Base-by-base conservation (phyloP, 2,329 filamentous ascomycete species). In the Neopestalotiopsis sp. region DNA sequence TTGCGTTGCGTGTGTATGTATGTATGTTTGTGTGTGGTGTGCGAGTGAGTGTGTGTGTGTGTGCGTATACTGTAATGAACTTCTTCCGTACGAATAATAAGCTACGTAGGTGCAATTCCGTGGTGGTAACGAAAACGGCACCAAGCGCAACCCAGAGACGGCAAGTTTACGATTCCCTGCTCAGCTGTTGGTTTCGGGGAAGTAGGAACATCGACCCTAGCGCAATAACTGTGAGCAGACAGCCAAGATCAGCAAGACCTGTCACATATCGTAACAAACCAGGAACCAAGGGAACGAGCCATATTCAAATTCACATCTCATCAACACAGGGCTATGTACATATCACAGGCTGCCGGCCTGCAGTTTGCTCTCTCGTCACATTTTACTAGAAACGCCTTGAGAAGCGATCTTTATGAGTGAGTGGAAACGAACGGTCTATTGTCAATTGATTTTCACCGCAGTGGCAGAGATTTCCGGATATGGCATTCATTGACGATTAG, bases 181-280 rank as follows among this genome's bases (percentile, higher is more conserved):
- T 40, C 20, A 34, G 10, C 20, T 53, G 63, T 56, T 66, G 63
- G 24, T 57, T 66, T 57, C 63, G 63, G 63, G 63, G 49, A 66
- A 58, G 49, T 38, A 38, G 63, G 63, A 66, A 58, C 28, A 28
- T 6, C 24, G 49, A 40, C 45, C 62, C 61, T 64, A 64, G 61
- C 61, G 61, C 61, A 49, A n/a, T 20, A 38, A 62, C 59, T 13
- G 20, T 34, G 14, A 17, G 45, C 14, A 38, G 34, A 62, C 17
- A 20, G 59, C 59, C 59, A 40, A 34, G 59, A 13, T 40, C 30
- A 20, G 34, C 28, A 20, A 40, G 12, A 38, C 59, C 32, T 34
- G 32, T 53, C 45, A 53, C 45, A 53, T 53, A 53, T 53, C n/a
- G 45, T 53, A 20, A 17, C 45, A 17, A 53, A 53, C 17, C 42